Conservation (phyloP, 2,329 filamentous ascomycete genomes). For the Helotiales sp. region DNA sequence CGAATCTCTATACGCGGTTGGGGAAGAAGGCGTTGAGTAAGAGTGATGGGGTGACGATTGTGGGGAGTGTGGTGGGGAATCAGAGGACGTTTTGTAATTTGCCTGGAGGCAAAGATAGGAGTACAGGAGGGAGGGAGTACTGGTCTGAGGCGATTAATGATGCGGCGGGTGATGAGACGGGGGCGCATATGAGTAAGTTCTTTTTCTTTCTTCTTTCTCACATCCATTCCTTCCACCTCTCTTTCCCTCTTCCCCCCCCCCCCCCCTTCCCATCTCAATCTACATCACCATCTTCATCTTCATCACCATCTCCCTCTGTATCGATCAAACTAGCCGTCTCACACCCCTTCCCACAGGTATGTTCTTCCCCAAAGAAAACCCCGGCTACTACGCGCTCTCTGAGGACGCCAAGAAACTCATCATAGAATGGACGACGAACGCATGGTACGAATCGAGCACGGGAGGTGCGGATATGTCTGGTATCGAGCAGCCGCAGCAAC, state of each 20-base stretch:
- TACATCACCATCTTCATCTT: background rate
- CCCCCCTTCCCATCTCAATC: too few relatives aligned
- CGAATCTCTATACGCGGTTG: slow-evolving; percentile 85
- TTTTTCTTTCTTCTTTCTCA: background rate
- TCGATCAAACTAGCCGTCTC: too few relatives aligned
- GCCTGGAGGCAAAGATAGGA: slow-evolving; percentile 50
- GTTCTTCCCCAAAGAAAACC: slow-evolving; percentile 75
- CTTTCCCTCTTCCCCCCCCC: too few relatives aligned
- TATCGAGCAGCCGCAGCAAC: slow-evolving; percentile 23
- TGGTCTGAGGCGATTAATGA: slow-evolving; percentile 82
- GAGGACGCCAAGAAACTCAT: slow-evolving; percentile 69
- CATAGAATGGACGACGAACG: slow-evolving; percentile 65
- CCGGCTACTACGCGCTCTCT: slow-evolving; percentile 71
- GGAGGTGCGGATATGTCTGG: slow-evolving; percentile 24
- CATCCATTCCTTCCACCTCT: too few relatives aligned
- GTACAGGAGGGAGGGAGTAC: slow-evolving; percentile 54
- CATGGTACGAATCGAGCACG: slow-evolving; percentile 67
- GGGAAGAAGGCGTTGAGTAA: slow-evolving; percentile 67
- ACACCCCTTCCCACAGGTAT: slow-evolving; percentile 64
- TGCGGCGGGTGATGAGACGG: slow-evolving; percentile 75
- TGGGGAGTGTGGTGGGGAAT: slow-evolving; percentile 65
- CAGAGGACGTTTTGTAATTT: slow-evolving; percentile 89
- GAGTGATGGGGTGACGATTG: slow-evolving; percentile 52
- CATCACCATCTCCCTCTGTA: background rate
- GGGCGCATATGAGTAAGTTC: slow-evolving; percentile 74